Conservation (phyloP, 805 yeast genomes). For the Candida stauntonica region DNA sequence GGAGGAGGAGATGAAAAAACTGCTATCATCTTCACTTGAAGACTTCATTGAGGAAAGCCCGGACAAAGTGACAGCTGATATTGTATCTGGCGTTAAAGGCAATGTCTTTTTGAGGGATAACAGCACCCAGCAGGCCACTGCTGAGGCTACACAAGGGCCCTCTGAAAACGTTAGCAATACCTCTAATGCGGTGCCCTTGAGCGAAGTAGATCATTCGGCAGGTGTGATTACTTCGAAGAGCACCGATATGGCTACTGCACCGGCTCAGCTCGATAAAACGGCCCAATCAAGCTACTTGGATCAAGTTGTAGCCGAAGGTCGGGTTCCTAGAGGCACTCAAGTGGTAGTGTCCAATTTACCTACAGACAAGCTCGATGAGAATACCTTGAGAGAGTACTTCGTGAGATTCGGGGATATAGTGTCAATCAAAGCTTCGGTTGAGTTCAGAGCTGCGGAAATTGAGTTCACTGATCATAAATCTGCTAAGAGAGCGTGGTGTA, state of each 20-base stretch:
- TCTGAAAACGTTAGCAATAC: conserved; percentile 15
- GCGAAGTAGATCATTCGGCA: too few species aligned
- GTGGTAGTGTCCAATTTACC: conserved; percentile 42
- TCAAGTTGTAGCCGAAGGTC: conserved; percentile 3
- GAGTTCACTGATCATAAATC: conserved; percentile 33
- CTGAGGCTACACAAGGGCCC: conserved; percentile 10
- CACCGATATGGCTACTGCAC: background rate
- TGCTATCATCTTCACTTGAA: conserved; percentile 32
- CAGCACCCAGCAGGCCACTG: conserved; percentile 7
- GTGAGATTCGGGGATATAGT: conserved; percentile 37
- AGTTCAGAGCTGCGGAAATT: conserved; percentile 34
- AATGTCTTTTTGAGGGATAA: too few species aligned
- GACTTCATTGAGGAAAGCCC: conserved; percentile 34
- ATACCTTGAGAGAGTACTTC: conserved; percentile 32
- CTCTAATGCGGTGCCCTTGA: too few species aligned
- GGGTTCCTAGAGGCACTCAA: conserved; percentile 14
- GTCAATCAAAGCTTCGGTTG: conserved; percentile 27
- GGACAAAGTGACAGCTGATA: too few species aligned
- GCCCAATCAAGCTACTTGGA: conserved; percentile 11
- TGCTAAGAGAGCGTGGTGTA: conserved; percentile 40
- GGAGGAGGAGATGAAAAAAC: conserved; percentile 29
- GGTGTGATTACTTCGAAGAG: too few species aligned
- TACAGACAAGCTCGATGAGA: conserved; percentile 35
- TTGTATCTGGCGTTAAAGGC: too few species aligned
- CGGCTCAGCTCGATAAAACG: conserved; percentile 2